Evolutionary conservation across 192 early-diverging fungal genomes (phyloP).

Genomic region (Pecoramyces ruminantium): DNA sequence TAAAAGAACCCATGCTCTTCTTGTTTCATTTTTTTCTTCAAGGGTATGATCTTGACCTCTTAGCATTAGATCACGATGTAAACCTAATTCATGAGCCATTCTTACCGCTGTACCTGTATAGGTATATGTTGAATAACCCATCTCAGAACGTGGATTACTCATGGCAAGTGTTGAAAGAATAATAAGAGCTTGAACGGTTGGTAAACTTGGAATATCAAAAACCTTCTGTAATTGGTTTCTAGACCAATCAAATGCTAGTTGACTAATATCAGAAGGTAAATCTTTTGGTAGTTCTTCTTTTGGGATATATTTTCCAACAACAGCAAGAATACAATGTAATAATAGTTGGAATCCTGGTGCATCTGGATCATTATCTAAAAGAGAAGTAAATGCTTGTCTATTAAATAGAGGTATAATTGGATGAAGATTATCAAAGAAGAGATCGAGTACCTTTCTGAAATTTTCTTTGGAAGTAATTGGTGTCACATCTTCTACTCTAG

Average conservation of each 20-base stretch:
- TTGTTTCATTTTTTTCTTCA: neutral
- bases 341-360: neutral
- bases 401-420: neutral
- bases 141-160: neutral
- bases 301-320: neutral
- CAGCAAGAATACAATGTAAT: neutral
- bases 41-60: neutral
- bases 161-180: neutral
- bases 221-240: neutral
- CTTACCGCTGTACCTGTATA: neutral
- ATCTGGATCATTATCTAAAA: neutral
- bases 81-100: neutral
- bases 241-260: neutral
- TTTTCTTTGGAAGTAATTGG: neutral
- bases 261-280: neutral
- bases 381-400: neutral
- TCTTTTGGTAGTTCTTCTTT: neutral
- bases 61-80: neutral
- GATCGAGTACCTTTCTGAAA: neutral
- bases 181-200: neutral
- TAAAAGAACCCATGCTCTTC: neutral
- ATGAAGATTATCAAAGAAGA: neutral
- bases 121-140: neutral
- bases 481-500: neutral
- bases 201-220: neutral